Conservation (phyloP, 78 protist species). For the Speleostelium caveatum region DNA sequence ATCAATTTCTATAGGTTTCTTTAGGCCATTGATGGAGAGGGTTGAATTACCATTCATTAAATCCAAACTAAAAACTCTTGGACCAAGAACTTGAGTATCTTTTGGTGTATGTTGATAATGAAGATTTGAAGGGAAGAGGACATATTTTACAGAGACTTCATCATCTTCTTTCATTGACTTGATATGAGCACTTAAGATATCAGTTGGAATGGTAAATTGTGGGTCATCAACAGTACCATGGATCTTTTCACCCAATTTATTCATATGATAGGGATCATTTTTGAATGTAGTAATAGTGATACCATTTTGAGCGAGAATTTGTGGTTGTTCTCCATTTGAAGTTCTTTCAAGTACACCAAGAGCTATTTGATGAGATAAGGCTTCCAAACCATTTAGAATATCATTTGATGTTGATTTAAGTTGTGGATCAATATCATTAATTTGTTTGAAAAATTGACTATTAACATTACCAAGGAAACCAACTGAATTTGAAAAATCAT, state of each 20-base stretch:
- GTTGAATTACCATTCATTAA: neutral
- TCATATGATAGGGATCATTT: neutral
- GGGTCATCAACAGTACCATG: neutral
- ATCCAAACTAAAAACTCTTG: conserved; percentile 6
- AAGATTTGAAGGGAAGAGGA: conserved; percentile 13
- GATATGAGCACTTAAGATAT: neutral
- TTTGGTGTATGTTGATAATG: neutral
- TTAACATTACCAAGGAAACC: conserved; percentile 17
- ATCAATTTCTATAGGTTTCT: conserved; percentile 25
- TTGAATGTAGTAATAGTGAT: conserved; percentile 53
- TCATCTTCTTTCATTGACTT: neutral
- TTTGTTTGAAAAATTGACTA: neutral
- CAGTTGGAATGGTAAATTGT: conserved; percentile 1
- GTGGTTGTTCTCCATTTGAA: conserved; percentile 26
- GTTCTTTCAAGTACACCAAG: conserved; percentile 6
- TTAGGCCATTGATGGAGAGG: neutral
- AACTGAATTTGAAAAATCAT: conserved; percentile 15
- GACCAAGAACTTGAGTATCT: neutral
- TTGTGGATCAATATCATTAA: neutral
- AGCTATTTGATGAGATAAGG: conserved; percentile 15
- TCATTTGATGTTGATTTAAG: neutral
- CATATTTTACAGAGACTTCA: conserved; percentile 24
- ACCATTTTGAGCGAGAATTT: conserved; percentile 9
- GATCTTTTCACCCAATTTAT: neutral
- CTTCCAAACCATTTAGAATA: neutral